phyloP scores from a whole-genome alignment of 2,329 filamentous ascomycete genomes.

The Fusarium transvaalense region DNA sequence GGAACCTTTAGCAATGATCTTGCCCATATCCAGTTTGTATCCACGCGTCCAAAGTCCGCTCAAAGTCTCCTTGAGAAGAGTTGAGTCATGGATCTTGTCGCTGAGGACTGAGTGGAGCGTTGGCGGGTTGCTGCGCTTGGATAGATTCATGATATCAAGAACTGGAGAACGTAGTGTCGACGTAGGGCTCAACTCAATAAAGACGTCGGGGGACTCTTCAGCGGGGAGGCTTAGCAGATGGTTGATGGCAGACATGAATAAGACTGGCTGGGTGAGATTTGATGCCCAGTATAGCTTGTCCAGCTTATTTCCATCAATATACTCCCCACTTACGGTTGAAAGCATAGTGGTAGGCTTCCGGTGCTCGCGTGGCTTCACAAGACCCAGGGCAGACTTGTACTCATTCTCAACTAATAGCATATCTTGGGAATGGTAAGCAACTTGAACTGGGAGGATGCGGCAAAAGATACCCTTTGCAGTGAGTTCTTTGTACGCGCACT shows the following conservation, averaged over 20 bases:
- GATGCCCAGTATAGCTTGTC: constrained; percentile 59
- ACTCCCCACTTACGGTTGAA: constrained; percentile 56
- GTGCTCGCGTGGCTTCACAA: constrained; percentile 37
- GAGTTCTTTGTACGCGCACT: constrained; percentile 51
- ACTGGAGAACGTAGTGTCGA: constrained; percentile 55
- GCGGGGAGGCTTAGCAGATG: constrained; percentile 50
- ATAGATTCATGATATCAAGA: constrained; percentile 51
- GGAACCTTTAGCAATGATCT: constrained; percentile 43
- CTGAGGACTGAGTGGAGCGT: constrained; percentile 50
- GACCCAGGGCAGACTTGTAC: constrained; percentile 51
- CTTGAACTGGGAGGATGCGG: constrained; percentile 54
- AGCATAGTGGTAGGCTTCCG: constrained; percentile 52
- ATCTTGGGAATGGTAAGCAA: constrained; percentile 61
- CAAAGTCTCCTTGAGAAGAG: constrained; percentile 50
- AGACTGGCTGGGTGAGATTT: constrained; percentile 61
- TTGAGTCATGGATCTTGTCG: constrained; percentile 40
- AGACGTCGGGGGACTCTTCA: constrained; percentile 50
- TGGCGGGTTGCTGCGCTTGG: constrained; percentile 13
- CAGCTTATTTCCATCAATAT: constrained; percentile 46
- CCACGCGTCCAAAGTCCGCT: constrained; percentile 57
- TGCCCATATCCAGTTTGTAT: constrained; percentile 50
- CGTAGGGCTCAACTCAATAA: constrained; percentile 59
- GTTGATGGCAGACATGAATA: constrained; percentile 57
- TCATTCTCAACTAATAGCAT: constrained; percentile 56
- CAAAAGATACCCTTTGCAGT: constrained; percentile 50